These are phyloP conservation scores for Yamadazyma nakazawae DNA, from an alignment of 805 yeast species.

Conservation along the genomic window DNA sequence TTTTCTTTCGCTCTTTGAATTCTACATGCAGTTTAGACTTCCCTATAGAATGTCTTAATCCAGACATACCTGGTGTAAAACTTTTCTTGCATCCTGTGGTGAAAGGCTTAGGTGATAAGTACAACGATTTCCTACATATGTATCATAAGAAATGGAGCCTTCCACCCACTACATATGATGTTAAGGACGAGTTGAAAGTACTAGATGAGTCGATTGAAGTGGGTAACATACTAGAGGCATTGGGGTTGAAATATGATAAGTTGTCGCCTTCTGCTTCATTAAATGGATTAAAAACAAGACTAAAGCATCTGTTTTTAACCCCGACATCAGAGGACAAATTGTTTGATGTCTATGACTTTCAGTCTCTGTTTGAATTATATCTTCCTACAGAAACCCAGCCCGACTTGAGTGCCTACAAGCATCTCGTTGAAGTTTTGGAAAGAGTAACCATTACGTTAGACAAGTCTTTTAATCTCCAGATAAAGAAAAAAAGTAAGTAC, in stretches of 20 bases:
- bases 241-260: neutral
- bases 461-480: slow-evolving; percentile 8
- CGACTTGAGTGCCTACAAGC: slow-evolving; percentile 9
- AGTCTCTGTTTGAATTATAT: slow-evolving; percentile 3
- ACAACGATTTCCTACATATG: neutral
- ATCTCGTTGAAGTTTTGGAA: slow-evolving; percentile 17
- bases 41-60: slow-evolving; percentile 4
- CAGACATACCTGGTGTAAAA: slow-evolving; percentile 2
- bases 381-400: neutral
- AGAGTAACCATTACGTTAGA: slow-evolving; percentile 18
- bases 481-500: slow-evolving; percentile 31
- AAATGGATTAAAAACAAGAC: slow-evolving; percentile 1
- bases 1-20: neutral
- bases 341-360: slow-evolving; percentile 9
- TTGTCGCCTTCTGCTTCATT: neutral
- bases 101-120: neutral
- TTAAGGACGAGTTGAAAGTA: neutral
- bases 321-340: neutral
- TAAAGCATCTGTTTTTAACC: neutral
- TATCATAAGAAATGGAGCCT: neutral
- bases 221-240: neutral
- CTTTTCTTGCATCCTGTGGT: slow-evolving; percentile 4
- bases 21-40: neutral
- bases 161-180: slow-evolving; percentile 2
- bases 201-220: neutral